Percentiles rank a stretch among this genome's conserved stretches.
These are phyloP conservation scores for Curvularia sp. DNA, from an alignment of 2,329 filamentous ascomycete genomes.

Conservation along the genomic window DNA sequence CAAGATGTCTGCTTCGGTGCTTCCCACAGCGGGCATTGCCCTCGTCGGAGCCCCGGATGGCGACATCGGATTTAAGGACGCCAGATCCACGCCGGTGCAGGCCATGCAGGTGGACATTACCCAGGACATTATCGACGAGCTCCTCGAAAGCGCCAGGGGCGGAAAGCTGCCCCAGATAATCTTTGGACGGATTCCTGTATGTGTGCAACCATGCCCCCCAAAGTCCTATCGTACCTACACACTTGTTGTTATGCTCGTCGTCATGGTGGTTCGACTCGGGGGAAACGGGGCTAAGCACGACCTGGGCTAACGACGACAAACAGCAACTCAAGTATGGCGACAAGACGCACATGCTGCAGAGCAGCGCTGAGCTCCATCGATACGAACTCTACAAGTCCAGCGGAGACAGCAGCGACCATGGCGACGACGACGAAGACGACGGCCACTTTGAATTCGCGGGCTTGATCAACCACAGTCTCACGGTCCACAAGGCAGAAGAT, in stretches of 20 bases:
- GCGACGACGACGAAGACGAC: background rate
- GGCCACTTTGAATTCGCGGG: conserved; percentile 62
- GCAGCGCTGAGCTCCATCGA: conserved; percentile 61
- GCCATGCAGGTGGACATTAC: conserved; percentile 54
- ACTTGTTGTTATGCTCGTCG: conserved; percentile 18
- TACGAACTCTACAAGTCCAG: conserved; percentile 64
- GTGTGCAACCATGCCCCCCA: conserved; percentile 27
- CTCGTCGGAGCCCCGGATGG: conserved; percentile 51
- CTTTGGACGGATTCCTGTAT: conserved; percentile 52
- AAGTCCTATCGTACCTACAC: conserved; percentile 12
- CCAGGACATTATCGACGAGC: conserved; percentile 52
- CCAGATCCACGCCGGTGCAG: conserved; percentile 43
- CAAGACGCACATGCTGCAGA: conserved; percentile 63
- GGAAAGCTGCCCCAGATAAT: conserved; percentile 50
- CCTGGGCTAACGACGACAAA: conserved; percentile 41
- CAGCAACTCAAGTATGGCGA: conserved; percentile 65
- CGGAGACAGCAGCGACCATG: conserved; percentile 41
- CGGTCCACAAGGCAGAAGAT: conserved; percentile 62
- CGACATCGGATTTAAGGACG: conserved; percentile 44
- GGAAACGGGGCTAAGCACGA: conserved; percentile 27
- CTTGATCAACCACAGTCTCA: conserved; percentile 64
- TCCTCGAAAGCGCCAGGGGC: conserved; percentile 48
- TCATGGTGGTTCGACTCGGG: conserved; percentile 17
- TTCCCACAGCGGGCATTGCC: conserved; percentile 44
- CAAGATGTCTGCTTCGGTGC: conserved; percentile 43